phyloP scores from a whole-genome alignment of 176 grass and related monocot genomes.

The Eragrostis nindensis region DNA sequence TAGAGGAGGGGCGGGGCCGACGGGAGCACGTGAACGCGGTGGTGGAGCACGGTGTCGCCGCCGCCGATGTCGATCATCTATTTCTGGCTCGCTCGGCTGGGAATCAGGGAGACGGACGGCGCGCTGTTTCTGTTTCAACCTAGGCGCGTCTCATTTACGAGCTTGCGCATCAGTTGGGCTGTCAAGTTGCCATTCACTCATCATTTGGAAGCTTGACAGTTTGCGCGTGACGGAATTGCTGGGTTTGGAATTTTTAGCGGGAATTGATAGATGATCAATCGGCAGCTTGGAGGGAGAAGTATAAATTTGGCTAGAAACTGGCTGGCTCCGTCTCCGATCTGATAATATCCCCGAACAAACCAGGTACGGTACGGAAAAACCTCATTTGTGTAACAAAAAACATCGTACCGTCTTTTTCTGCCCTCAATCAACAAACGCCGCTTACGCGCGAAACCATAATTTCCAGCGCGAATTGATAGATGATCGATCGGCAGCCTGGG shows the following conservation, averaged over 20 bases:
- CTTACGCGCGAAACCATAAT: too few relatives aligned
- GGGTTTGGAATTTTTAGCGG: background rate
- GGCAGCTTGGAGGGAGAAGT: background rate
- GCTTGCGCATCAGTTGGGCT: background rate
- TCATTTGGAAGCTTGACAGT: background rate
- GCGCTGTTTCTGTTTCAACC: slow-evolving; percentile 18
- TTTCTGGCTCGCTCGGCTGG: too few relatives aligned
- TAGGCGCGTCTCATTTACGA: background rate
- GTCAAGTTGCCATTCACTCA: background rate
- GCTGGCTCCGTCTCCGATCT: background rate
- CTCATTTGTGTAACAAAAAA: too few relatives aligned
- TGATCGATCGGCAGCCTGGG: too few relatives aligned
- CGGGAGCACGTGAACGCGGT: slow-evolving; percentile 35
- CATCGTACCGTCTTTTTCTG: too few relatives aligned
- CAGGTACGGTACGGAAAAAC: too few relatives aligned
- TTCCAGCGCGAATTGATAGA: too few relatives aligned
- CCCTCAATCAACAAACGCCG: too few relatives aligned
- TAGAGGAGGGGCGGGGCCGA: slow-evolving; percentile 41
- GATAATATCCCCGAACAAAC: too few relatives aligned
- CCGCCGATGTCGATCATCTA: background rate
- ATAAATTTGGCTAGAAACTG: background rate
- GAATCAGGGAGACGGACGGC: too few relatives aligned
- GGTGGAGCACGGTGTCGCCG: background rate
- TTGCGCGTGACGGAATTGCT: background rate
- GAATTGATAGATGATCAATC: background rate